Percentiles rank a stretch among this genome's conserved stretches.
Evolutionary conservation across 768 basidiomycete genomes (phyloP).

Genomic region (Podaxis sp.): DNA sequence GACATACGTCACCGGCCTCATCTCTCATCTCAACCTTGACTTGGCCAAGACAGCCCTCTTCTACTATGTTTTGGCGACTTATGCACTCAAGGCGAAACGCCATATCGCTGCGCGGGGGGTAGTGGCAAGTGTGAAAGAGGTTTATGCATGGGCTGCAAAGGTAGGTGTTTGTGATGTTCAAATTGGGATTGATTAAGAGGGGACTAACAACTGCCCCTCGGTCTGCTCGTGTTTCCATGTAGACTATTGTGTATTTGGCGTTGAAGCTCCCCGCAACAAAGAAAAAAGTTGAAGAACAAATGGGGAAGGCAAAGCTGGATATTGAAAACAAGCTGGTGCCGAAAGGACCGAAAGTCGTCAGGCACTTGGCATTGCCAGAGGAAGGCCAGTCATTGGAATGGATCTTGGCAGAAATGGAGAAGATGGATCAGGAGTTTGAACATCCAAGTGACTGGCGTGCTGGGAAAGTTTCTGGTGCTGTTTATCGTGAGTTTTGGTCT

Average conservation of each 20-base stretch:
- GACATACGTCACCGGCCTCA: not conserved
- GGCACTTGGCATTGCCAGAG: conserved; percentile 66
- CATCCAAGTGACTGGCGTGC: conserved; percentile 54
- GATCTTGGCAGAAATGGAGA: conserved; percentile 77
- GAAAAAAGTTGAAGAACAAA: conserved; percentile 59
- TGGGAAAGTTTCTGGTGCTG: conserved; percentile 81
- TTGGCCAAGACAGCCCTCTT: conserved; percentile 57
- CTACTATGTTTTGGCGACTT: conserved; percentile 54
- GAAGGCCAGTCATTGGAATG: conserved; percentile 67
- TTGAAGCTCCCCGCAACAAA: conserved; percentile 62
- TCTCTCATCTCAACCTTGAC: conserved; percentile 33
- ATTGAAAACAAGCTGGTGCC: conserved; percentile 72
- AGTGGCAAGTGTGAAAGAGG: conserved; percentile 43
- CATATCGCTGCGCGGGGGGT: conserved; percentile 68
- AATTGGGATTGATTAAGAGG: not conserved
- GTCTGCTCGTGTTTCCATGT: not conserved
- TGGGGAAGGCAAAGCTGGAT: conserved; percentile 61
- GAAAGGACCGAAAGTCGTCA: conserved; percentile 56
- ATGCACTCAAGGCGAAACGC: conserved; percentile 52
- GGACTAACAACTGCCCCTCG: not conserved
- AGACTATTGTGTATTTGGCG: conserved; percentile 44
- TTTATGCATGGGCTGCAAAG: conserved; percentile 53
- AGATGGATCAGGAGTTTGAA: conserved; percentile 66
- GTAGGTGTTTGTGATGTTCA: conserved; percentile 30
- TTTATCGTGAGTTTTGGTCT: conserved; percentile 68